Evolutionary conservation across 441 rosid species (phyloP), one percentile per base, ranked within the genome.

Genomic region (Populus hybrid): DNA sequence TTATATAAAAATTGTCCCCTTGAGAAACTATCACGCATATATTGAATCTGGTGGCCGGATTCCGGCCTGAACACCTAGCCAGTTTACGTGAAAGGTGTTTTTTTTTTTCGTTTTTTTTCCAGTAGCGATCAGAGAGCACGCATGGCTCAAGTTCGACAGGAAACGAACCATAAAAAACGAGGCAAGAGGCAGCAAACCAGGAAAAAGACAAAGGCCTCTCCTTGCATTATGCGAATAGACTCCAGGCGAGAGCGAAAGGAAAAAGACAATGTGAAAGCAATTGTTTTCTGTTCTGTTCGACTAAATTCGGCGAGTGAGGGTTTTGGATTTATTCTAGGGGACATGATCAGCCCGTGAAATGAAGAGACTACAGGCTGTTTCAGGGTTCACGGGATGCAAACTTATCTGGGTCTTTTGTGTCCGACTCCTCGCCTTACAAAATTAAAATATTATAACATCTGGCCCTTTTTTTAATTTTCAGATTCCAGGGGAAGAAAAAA

Each of bases 331-430:
- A 67, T 76, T 30, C 53, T 5, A 2, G 59, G 70, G 32, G 75
- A 75, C 73, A 61, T 16, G 10, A 67, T 66, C 76, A 12, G 14
- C 74, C 81, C 77, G 78, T 79, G 81, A 79, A 74, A 69, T 42
- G 78, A 69, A 74, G 28, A 24, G 80, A 78, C 64, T 9, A 61
- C 40, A 28, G 4, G 71, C 30, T 1, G 10, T 63, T 71, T 36
- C 24, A 61, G 42, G 53, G 64, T 69, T 81, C 83, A 73, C 83
- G 78, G 61, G 83, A 63, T 26, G 67, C 57, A 14, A 50, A 14
- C 57, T 50, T 50, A 14, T 50, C 18, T 50, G 20, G 0, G 18
- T 5, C 57, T 46, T 14, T 4, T 46, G 57, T 46, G 57, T 14
- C 57, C 57, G 57, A 46, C 57, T 46, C 20, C 7, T 46, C 57